Evolutionary conservation across 495 filamentous ascomycete species (phyloP).

Genomic region (Penicillium parvum): DNA sequence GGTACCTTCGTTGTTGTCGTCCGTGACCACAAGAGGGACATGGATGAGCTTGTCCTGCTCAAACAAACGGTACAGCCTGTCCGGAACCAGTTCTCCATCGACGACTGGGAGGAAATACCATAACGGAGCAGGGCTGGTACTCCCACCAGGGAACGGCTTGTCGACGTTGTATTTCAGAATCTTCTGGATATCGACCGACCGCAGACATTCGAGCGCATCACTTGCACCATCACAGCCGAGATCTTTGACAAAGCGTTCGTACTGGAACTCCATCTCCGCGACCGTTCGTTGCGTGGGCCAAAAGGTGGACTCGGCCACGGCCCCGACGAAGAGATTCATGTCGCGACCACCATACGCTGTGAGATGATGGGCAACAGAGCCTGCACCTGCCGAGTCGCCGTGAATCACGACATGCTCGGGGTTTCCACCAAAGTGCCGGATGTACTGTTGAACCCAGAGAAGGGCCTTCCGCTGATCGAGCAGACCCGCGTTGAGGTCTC

Average conservation of each 20-base stretch:
- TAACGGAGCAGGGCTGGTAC: slow-evolving; percentile 29
- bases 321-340: slow-evolving; percentile 55
- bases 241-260: slow-evolving; percentile 49
- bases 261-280: slow-evolving; percentile 56
- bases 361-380: slow-evolving; percentile 59
- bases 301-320: slow-evolving; percentile 56
- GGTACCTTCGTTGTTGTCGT: slow-evolving; percentile 63
- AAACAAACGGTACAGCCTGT: slow-evolving; percentile 53
- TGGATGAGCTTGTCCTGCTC: slow-evolving; percentile 51
- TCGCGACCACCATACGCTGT: slow-evolving; percentile 53
- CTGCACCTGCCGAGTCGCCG: slow-evolving; percentile 64
- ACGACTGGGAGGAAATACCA: slow-evolving; percentile 52
- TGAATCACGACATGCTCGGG: slow-evolving; percentile 63
- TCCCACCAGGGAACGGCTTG: slow-evolving; percentile 48
- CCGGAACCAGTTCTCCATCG: slow-evolving; percentile 51
- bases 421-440: slow-evolving; percentile 61
- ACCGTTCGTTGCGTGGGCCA: slow-evolving; percentile 58
- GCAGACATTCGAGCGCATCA: slow-evolving; percentile 53
- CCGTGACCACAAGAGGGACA: slow-evolving; percentile 60
- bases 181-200: slow-evolving; percentile 39
- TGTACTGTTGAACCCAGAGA: slow-evolving; percentile 60
- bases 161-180: slow-evolving; percentile 48
- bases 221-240: slow-evolving; percentile 40
- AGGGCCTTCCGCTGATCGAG: slow-evolving; percentile 62
- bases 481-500: slow-evolving; percentile 56